Conservation (phyloP, 345 rosid genomes). For the Eucalyptus camaldulensis region DNA sequence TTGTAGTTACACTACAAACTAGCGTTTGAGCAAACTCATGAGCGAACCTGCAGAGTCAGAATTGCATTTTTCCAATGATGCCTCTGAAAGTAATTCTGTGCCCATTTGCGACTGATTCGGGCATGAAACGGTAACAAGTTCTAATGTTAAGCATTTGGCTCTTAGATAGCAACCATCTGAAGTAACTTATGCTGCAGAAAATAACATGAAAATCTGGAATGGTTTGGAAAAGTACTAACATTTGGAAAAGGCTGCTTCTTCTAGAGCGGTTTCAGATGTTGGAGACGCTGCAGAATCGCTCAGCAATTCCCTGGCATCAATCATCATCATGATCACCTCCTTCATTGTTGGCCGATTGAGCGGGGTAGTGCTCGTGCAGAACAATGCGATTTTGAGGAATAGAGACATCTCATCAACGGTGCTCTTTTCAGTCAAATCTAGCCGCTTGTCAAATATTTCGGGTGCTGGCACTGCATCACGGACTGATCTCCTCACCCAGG, state of each 20-base stretch:
- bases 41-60: neutral
- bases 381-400: slow-evolving; percentile 60
- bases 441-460: slow-evolving; percentile 43
- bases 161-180: neutral
- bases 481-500: slow-evolving; percentile 59
- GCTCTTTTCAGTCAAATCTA: slow-evolving; percentile 22
- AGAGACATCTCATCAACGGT: slow-evolving; percentile 48
- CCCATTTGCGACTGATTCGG: neutral
- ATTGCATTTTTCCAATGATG: neutral
- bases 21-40: neutral
- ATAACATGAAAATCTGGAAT: neutral
- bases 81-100: neutral
- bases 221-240: neutral
- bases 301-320: slow-evolving; percentile 31
- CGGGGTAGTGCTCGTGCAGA: slow-evolving; percentile 63
- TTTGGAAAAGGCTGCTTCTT: neutral
- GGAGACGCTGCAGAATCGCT: slow-evolving; percentile 13
- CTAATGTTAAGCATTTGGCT: neutral
- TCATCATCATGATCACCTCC: slow-evolving; percentile 67
- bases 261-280: slow-evolving; percentile 32
- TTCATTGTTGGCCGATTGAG: slow-evolving; percentile 60
- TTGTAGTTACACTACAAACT: neutral
- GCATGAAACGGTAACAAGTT: neutral
- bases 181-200: neutral
- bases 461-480: slow-evolving; percentile 18